Conservation (phyloP, 306 rosid genomes). For the Ormosia emarginata region DNA sequence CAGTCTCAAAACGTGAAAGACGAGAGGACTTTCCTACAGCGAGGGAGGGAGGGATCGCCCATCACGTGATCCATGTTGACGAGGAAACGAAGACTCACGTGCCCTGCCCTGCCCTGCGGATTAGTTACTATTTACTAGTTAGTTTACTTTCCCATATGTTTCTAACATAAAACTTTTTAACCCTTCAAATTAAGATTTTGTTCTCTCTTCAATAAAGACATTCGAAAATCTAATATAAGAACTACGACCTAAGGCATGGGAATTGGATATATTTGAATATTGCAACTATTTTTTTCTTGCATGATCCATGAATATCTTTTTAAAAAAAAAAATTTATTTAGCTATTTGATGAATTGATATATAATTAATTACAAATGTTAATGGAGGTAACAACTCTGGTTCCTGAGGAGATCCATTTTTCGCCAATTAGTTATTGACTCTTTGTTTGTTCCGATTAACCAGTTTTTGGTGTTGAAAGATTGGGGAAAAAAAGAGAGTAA, state of each 20-base stretch:
- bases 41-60: background rate
- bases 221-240: no score
- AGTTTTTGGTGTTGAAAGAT: background rate
- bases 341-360: background rate
- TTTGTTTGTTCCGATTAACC: no score
- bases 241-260: no score
- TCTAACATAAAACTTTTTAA: no score
- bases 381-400: background rate
- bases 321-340: no score
- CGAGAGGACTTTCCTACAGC: background rate
- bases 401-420: background rate
- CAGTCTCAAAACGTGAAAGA: background rate
- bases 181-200: background rate
- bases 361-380: background rate
- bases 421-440: background rate
- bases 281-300: no score
- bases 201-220: background rate
- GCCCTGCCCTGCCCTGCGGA: constrained; percentile 6
- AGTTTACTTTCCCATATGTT: no score
- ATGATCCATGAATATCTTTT: no score
- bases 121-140: no score
- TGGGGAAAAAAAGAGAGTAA: background rate
- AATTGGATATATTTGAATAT: no score
- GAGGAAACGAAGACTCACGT: constrained; percentile 34
- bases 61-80: constrained; percentile 33